Percentiles rank a stretch among this genome's conserved stretches.
Conservation (phyloP, 2,329 filamentous ascomycete genomes). For the Cercospora nicotianae region DNA sequence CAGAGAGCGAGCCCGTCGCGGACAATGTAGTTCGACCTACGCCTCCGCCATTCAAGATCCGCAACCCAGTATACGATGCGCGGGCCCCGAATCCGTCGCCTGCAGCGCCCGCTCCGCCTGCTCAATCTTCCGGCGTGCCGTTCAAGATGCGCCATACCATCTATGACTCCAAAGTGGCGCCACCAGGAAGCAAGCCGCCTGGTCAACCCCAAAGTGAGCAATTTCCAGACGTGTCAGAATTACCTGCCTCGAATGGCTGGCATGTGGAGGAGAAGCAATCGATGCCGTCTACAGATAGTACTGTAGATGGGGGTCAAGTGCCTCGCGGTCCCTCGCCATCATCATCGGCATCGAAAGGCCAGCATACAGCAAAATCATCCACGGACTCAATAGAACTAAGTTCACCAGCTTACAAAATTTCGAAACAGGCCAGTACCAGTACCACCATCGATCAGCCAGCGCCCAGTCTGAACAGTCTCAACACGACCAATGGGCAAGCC, state of each 20-base stretch:
- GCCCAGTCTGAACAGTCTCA: neutral
- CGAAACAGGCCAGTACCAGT: slow-evolving; percentile 6
- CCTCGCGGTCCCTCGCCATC: neutral
- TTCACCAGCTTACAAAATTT: slow-evolving; percentile 11
- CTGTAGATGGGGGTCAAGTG: neutral
- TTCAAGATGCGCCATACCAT: slow-evolving; percentile 34
- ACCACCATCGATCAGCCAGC: slow-evolving; percentile 6
- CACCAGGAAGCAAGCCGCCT: slow-evolving; percentile 20
- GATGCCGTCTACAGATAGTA: neutral
- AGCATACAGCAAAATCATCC: slow-evolving; percentile 4
- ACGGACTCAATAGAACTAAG: slow-evolving; percentile 1
- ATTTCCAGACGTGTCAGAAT: slow-evolving; percentile 2
- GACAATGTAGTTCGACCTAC: slow-evolving; percentile 10
- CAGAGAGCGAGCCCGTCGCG: slow-evolving; percentile 13
- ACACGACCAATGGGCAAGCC: slow-evolving; percentile 11
- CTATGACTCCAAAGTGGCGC: slow-evolving; percentile 29
- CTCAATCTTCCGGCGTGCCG: slow-evolving; percentile 22
- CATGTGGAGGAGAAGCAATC: neutral
- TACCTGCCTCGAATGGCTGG: slow-evolving; percentile 6
- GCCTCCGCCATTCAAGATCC: slow-evolving; percentile 31
- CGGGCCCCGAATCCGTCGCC: slow-evolving; percentile 16
- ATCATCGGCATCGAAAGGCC: neutral
- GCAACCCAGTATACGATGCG: slow-evolving; percentile 34
- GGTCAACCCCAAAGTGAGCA: slow-evolving; percentile 17
- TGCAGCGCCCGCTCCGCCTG: slow-evolving; percentile 7